Conservation (phyloP, 257 asterid species). For the Solanum pimpinellifolium region DNA sequence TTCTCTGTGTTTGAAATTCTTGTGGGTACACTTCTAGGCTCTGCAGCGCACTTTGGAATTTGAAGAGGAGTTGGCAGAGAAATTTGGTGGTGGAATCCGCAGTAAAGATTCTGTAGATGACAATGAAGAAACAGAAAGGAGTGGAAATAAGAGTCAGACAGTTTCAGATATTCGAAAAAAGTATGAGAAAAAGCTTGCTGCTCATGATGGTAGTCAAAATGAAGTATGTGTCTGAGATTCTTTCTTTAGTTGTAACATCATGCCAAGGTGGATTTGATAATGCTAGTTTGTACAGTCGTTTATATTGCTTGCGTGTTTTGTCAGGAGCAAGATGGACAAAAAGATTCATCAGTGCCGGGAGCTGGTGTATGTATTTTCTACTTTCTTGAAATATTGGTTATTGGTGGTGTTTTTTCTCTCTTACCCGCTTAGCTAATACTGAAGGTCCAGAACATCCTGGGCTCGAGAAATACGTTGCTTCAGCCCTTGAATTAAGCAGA, state of each 20-base stretch:
- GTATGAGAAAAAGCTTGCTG: slow-evolving; percentile 91
- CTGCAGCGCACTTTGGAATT: slow-evolving; percentile 93
- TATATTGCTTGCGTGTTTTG: slow-evolving; percentile 11
- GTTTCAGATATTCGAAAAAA: slow-evolving; percentile 89
- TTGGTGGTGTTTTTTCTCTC: background rate
- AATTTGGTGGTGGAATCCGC: slow-evolving; percentile 84
- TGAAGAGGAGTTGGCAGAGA: slow-evolving; percentile 97
- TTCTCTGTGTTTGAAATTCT: background rate
- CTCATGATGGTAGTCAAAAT: slow-evolving; percentile 58
- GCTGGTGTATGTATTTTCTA: slow-evolving; percentile 63
- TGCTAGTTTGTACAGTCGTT: background rate
- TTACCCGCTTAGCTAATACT: background rate
- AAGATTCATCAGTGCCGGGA: slow-evolving; percentile 73
- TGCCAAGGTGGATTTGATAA: background rate
- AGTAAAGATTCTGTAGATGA: slow-evolving; percentile 52
- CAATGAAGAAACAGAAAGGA: slow-evolving; percentile 47
- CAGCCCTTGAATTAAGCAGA: background rate
- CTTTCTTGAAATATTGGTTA: background rate
- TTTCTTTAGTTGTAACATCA: slow-evolving; percentile 3
- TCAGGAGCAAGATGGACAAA: slow-evolving; percentile 61
- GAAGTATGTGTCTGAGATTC: slow-evolving; percentile 41
- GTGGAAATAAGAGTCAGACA: slow-evolving; percentile 42
- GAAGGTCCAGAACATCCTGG: background rate
- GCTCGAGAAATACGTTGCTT: background rate
- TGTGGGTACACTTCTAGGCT: slow-evolving; percentile 36